Base-by-base conservation (phyloP, 2,329 filamentous ascomycete genomes). In the Penicillium capsulatum region DNA sequence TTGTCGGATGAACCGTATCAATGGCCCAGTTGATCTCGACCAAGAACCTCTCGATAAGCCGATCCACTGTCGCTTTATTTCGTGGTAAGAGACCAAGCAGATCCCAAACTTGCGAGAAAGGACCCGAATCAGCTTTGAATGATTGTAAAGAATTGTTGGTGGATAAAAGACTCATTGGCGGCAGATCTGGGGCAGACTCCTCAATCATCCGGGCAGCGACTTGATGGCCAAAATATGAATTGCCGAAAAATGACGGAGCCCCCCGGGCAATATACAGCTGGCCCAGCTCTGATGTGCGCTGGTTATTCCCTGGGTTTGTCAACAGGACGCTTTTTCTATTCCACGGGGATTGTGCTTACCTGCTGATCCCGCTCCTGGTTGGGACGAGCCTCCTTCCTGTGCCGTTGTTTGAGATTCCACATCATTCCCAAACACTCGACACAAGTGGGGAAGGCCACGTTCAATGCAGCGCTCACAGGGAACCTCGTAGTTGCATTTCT, bases 41-140 rank as follows among this genome's bases (percentile, higher is more conserved):
- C 5, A 69, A 36, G 34, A 68, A 69, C 14, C 47, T 47, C 7
- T 61, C 48, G 2, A 60, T 58, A 11, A 69, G 47, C 3, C 58
- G 51, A 30, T 68, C 66, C 1, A 66, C 66, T 0, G 58, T 60
- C 1, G 58, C 48, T 43, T 66, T 67, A 20, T 60, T 61, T 1
- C 66, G 58, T 2, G 67, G 67, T 5, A 70, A 44, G 1, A 61
- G 43, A 0, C 67, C 67, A 3, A 69, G 51, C 1, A 70, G 47
- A 32, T 70, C 67, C 67, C 67, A 70, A 9, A 68, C 62, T 29
- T 67, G 66, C 3, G 61, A 66, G 44, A 60, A 54, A 4, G 48
- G 58, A 4, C 53, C 59, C 24, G 47, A 54, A 33, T 57, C 57
- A 31, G 51, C 55, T 32, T 46, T 54, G 19, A 5, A 22, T 22